Conservation (phyloP, 352 stramenopile genomes). For the Pythium aristosporum region DNA sequence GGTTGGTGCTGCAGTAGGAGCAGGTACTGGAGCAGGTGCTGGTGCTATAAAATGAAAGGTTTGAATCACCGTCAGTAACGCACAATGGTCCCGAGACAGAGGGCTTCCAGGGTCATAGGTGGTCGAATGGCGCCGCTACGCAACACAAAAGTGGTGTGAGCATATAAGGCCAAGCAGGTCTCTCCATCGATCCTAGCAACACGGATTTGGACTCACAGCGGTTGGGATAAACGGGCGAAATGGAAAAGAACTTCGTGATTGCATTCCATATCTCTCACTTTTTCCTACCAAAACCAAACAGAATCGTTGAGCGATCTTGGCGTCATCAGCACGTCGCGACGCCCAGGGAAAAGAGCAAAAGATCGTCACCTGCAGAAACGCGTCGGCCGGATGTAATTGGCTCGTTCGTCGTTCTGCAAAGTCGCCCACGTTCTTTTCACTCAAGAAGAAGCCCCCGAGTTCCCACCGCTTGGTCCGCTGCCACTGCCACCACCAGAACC, state of each 20-base stretch:
- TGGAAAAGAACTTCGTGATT: constrained; percentile 25
- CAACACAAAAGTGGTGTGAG: background rate
- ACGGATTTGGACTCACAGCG: background rate
- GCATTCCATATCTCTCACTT: constrained; percentile 20
- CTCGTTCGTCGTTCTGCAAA: background rate
- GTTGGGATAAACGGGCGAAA: background rate
- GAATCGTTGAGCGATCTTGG: constrained; percentile 26
- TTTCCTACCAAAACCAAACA: constrained; percentile 30
- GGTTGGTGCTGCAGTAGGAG: constrained; percentile 8
- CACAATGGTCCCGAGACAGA: background rate
- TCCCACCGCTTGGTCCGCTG: constrained; percentile 33
- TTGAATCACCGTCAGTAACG: background rate
- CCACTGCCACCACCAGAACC: constrained; percentile 22
- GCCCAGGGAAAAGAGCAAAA: constrained; percentile 1
- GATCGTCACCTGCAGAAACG: constrained; percentile 21
- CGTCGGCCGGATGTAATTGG: background rate
- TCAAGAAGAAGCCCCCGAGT: constrained; percentile 53
- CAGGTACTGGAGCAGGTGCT: background rate
- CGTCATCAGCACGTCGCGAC: constrained; percentile 7
- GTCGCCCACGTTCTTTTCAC: background rate
- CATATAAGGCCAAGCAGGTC: background rate
- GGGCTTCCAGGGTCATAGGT: background rate
- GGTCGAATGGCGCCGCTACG: background rate
- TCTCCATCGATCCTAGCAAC: background rate
- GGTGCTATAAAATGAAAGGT: background rate